Conservation (phyloP, 192 early-diverging fungal species). For the Globomyces pollinis-pini region DNA sequence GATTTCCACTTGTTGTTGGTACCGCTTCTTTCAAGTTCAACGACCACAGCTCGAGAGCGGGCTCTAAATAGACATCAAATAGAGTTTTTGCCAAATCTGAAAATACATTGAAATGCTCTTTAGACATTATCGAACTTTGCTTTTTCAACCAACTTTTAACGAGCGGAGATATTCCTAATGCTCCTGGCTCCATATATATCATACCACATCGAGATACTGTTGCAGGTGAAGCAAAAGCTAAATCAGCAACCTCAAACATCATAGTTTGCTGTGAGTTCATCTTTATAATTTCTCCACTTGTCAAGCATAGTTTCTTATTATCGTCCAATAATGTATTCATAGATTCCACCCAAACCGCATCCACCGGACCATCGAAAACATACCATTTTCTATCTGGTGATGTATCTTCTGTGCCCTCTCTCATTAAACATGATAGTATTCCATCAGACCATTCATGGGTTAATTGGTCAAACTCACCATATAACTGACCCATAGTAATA, state of each 20-base stretch:
- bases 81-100: slow-evolving; percentile 19
- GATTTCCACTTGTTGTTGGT: slow-evolving; percentile 45
- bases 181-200: slow-evolving; percentile 63
- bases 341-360: slow-evolving; percentile 57
- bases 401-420: slow-evolving; percentile 49
- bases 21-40: slow-evolving; percentile 44
- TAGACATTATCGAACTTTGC: slow-evolving; percentile 26
- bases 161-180: slow-evolving; percentile 43
- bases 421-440: slow-evolving; percentile 48
- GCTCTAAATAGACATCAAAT: slow-evolving; percentile 43
- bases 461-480: slow-evolving; percentile 54
- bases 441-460: slow-evolving; percentile 62
- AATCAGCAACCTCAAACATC: slow-evolving; percentile 59
- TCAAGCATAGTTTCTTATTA: slow-evolving; percentile 58
- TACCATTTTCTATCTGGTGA: slow-evolving; percentile 56
- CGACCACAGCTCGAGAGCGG: slow-evolving; percentile 35
- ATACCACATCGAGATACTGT: slow-evolving; percentile 58
- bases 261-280: slow-evolving; percentile 54
- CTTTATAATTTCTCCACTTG: slow-evolving; percentile 57
- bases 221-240: slow-evolving; percentile 56
- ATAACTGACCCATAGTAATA: slow-evolving; percentile 60
- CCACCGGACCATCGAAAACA: slow-evolving; percentile 58
- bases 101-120: slow-evolving; percentile 23
- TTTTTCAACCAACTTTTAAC: slow-evolving; percentile 42
- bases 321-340: slow-evolving; percentile 60